Evolutionary conservation across 305 asterid genomes (phyloP), one percentile per base, ranked within the genome.

Genomic region (Solanum chacoense): DNA sequence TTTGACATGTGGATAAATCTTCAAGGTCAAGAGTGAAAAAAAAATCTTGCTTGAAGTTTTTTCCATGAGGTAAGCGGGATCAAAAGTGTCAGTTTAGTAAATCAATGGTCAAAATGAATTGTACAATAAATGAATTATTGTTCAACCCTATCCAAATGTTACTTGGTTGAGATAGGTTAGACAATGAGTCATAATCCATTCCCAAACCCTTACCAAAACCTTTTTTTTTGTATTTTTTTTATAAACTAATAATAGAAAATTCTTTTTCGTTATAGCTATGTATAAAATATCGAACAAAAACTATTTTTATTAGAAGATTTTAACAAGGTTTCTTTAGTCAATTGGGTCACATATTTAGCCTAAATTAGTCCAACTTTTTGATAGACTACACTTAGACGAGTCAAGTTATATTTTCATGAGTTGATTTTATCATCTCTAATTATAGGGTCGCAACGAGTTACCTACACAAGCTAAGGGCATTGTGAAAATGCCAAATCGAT

Each of bases 401-500:
- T 76, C 32, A 76, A 36, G 18, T 22, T 76, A 34, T 34, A 75
- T 34, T 36, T 76, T 35, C 3, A 76, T 36, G 55, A 3, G 31
- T 24, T 36, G 26, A 35, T 76, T 35, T 22, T 77, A 36, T n/a
- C 32, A n/a, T 26, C 32, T 11, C 11, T 36, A 5, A 77, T 77
- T 22, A 1, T 75, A 89, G 32, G 95, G 93, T 0, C 92, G 94
- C 0, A 92, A 92, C 42, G 72, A 88, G 3, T 92, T 32, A 36
- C 96, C 96, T 0, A 59, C 90, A 0, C 36, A 20, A 11, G 93
- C 91, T 5, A 87, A 40, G 73, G 96, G 96, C 7, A 90, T 89
- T 72, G 91, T 84, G 86, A 87, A 84, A 42, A 92, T 94, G 95
- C 97, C 97, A 2, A 11, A 45, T 2, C 87, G 96, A 0, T 94